Percentiles rank a stretch among this genome's conserved stretches.
Evolutionary conservation across 2,329 filamentous ascomycete species (phyloP).

Genomic region (Penicillium corylophilum): DNA sequence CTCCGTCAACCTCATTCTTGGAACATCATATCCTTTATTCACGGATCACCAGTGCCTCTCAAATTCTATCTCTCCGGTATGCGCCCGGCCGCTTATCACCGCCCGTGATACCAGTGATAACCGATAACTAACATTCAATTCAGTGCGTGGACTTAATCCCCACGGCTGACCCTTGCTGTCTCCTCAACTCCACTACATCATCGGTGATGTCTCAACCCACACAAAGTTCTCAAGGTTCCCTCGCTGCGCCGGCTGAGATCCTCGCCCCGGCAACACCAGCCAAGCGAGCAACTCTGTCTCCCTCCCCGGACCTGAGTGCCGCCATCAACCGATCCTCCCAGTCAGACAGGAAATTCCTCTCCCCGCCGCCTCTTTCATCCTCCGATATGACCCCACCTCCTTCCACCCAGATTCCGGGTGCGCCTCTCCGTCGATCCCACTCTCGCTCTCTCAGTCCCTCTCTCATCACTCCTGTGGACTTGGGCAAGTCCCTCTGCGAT

Average conservation of each 20-base stretch:
- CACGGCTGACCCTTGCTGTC: constrained; percentile 15
- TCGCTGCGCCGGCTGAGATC: constrained; percentile 42
- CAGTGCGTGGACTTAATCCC: constrained; percentile 25
- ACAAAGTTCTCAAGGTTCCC: constrained; percentile 33
- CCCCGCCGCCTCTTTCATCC: constrained; percentile 49
- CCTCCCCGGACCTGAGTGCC: constrained; percentile 36
- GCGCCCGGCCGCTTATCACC: constrained; percentile 12
- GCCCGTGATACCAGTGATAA: constrained; percentile 8
- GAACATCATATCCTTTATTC: background rate
- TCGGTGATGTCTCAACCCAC: constrained; percentile 34
- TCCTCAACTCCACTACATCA: constrained; percentile 5
- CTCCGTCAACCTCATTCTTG: background rate
- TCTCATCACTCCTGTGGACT: constrained; percentile 50
- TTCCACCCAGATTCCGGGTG: constrained; percentile 56
- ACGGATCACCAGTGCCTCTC: background rate
- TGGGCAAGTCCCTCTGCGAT: constrained; percentile 43
- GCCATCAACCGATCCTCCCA: constrained; percentile 33
- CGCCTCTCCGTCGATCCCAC: constrained; percentile 41
- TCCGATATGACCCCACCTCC: constrained; percentile 61
- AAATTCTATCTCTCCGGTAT: constrained; percentile 24
- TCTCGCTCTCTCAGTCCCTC: constrained; percentile 31
- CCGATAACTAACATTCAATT: constrained; percentile 17
- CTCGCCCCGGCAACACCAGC: constrained; percentile 36
- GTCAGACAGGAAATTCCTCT: constrained; percentile 37
- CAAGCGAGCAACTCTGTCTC: constrained; percentile 32